These are phyloP conservation scores for Ettlia oleoabundans DNA, from an alignment of 139 green algal species.

Conservation along the genomic window DNA sequence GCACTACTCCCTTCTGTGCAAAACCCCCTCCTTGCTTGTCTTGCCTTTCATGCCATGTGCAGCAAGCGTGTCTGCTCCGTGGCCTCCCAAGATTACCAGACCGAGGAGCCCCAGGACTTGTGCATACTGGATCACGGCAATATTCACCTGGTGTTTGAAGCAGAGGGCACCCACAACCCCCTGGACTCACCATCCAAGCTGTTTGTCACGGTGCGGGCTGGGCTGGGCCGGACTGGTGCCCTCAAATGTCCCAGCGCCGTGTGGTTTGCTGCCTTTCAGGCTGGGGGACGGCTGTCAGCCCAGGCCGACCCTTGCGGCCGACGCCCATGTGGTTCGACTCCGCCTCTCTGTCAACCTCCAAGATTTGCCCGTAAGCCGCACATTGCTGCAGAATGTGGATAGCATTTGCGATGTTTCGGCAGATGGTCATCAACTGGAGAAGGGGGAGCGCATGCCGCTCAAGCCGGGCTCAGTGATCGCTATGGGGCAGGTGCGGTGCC, in stretches of 20 bases:
- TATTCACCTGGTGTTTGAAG: conserved; percentile 48
- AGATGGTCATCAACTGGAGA: conserved; percentile 23
- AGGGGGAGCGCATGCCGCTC: conserved; percentile 27
- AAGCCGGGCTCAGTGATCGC: conserved; percentile 36
- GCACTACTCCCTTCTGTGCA: too few relatives aligned
- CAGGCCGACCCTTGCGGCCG: too few relatives aligned
- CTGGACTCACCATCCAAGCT: conserved; percentile 40
- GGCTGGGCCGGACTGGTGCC: neutral
- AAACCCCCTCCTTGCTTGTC: too few relatives aligned
- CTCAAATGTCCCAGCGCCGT: too few relatives aligned
- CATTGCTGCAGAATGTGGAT: conserved; percentile 23
- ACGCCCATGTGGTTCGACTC: too few relatives aligned
- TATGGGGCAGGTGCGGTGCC: conserved; percentile 14
- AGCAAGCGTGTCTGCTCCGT: conserved; percentile 38
- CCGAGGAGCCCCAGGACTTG: conserved; percentile 26
- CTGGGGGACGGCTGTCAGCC: too few relatives aligned
- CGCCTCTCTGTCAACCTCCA: too few relatives aligned
- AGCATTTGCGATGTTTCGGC: neutral
- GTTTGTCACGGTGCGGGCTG: conserved; percentile 32
- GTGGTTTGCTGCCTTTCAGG: too few relatives aligned
- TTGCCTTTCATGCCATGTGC: too few relatives aligned
- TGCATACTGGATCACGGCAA: conserved; percentile 41
- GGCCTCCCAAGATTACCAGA: conserved; percentile 7
- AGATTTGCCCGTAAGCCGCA: too few relatives aligned
- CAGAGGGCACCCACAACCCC: conserved; percentile 29